Conservation (phyloP, 192 early-diverging fungal species). For the Coemansia sp. region DNA sequence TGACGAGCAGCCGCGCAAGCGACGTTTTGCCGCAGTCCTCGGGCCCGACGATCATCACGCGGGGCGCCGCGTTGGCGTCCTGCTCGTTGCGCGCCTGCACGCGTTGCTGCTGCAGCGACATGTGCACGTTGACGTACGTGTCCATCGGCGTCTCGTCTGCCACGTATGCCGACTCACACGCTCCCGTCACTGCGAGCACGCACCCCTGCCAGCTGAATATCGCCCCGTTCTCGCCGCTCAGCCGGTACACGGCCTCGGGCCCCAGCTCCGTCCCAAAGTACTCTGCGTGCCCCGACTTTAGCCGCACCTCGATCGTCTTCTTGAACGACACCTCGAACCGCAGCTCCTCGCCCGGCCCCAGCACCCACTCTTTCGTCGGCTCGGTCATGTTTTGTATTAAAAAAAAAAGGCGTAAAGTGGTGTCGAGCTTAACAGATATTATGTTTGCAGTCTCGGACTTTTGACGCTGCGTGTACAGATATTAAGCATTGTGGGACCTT, state of each 20-base stretch:
- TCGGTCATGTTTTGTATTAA: not conserved
- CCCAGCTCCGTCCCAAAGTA: slow-evolving; percentile 95
- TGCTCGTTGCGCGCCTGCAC: slow-evolving; percentile 15
- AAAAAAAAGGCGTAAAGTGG: not conserved
- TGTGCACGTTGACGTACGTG: slow-evolving; percentile 83
- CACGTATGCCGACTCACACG: slow-evolving; percentile 76
- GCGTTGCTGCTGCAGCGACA: slow-evolving; percentile 80
- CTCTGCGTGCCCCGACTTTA: slow-evolving; percentile 72
- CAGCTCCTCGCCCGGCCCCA: slow-evolving; percentile 83
- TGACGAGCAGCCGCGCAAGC: slow-evolving; percentile 79
- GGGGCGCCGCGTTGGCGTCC: slow-evolving; percentile 20
- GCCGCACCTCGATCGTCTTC: slow-evolving; percentile 62
- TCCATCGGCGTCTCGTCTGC: slow-evolving; percentile 97
- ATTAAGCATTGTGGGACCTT: too few species aligned
- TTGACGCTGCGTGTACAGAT: too few species aligned
- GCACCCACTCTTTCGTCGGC: slow-evolving; percentile 57
- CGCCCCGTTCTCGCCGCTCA: slow-evolving; percentile 81
- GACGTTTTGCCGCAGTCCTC: slow-evolving; percentile 92
- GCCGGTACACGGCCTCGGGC: slow-evolving; percentile 72
- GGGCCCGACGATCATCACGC: slow-evolving; percentile 88
- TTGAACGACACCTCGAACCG: slow-evolving; percentile 86
- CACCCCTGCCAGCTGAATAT: slow-evolving; percentile 95
- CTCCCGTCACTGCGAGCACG: slow-evolving; percentile 59
- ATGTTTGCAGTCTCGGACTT: too few species aligned
- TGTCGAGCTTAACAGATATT: too few species aligned